A percentile compares a stretch with the other conserved stretches of the same genome.
These are phyloP conservation scores for Hypoxylon crocopeplum DNA, from an alignment of 495 filamentous ascomycete genomes.

Conservation along the genomic window DNA sequence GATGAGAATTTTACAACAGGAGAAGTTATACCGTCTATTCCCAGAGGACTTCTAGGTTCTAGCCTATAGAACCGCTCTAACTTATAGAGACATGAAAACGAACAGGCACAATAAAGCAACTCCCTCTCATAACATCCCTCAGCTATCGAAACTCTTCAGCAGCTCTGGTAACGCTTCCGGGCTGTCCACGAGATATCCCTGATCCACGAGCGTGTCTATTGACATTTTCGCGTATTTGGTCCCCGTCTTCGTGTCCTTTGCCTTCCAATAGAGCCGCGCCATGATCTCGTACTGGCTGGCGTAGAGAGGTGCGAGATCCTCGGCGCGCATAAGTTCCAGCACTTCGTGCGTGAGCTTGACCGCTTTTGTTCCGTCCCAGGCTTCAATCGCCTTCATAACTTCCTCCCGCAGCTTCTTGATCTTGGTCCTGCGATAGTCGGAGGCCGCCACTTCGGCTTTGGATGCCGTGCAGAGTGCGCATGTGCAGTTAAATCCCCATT, in stretches of 20 bases:
- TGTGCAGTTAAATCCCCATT: conserved; percentile 49
- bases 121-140: too few relatives aligned
- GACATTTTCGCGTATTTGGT: conserved; percentile 47
- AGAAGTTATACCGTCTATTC: too few relatives aligned
- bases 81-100: too few relatives aligned
- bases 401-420: conserved; percentile 42
- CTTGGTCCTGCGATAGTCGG: conserved; percentile 44
- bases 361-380: conserved; percentile 44
- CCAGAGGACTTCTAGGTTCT: too few relatives aligned
- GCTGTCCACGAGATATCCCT: conserved; percentile 33
- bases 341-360: conserved; percentile 43
- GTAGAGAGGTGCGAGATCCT: conserved; percentile 44
- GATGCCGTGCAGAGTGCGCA: conserved; percentile 47
- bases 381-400: conserved; percentile 42
- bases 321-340: conserved; percentile 39
- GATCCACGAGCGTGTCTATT: conserved; percentile 43
- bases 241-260: conserved; percentile 44
- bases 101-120: too few relatives aligned
- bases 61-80: too few relatives aligned
- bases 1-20: too few relatives aligned
- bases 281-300: conserved; percentile 50
- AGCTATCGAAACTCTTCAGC: conserved; percentile 27
- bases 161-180: conserved; percentile 9
- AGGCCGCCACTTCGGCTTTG: conserved; percentile 36
- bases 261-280: conserved; percentile 47